phyloP scores from a whole-genome alignment of 2,329 filamentous ascomycete species.

The Raffaelea albimanens region DNA sequence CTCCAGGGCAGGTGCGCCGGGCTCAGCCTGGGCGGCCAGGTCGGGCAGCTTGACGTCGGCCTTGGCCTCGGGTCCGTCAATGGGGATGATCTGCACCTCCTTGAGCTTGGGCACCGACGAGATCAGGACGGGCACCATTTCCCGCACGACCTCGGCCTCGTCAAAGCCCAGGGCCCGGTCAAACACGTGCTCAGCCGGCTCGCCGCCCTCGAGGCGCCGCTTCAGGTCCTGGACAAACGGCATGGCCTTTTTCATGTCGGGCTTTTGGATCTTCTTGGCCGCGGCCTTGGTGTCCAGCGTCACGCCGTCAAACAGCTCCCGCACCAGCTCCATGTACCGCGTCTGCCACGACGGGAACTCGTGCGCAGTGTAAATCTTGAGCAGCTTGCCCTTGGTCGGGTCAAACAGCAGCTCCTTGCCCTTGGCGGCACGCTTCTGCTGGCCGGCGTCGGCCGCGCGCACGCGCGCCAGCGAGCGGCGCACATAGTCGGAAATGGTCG shows the following conservation, averaged over 20 bases:
- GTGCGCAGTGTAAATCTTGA: constrained; percentile 74
- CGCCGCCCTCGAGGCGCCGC: constrained; percentile 65
- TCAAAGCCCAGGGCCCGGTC: constrained; percentile 81
- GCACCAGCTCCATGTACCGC: constrained; percentile 74
- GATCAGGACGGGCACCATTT: constrained; percentile 74
- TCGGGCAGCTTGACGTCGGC: not conserved
- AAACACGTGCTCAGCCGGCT: constrained; percentile 60
- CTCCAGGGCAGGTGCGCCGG: not conserved
- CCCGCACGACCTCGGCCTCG: constrained; percentile 63
- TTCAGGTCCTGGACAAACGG: constrained; percentile 87
- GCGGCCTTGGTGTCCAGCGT: constrained; percentile 66
- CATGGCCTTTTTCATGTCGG: constrained; percentile 96
- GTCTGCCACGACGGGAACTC: constrained; percentile 86
- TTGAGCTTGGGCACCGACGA: constrained; percentile 48
- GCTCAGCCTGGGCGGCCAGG: not conserved
- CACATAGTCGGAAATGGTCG: constrained; percentile 76
- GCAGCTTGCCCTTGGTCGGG: constrained; percentile 82
- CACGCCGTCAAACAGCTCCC: constrained; percentile 21
- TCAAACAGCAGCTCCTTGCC: constrained; percentile 81
- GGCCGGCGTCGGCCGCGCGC: constrained; percentile 15
- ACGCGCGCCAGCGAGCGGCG: constrained; percentile 27
- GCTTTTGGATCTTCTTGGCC: constrained; percentile 68
- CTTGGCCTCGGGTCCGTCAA: not conserved
- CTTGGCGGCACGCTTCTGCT: constrained; percentile 56
- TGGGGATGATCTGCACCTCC: constrained; percentile 29